Evolutionary conservation across 257 asterid genomes (phyloP), one percentile per base, ranked within the genome.

Genomic region (Anisodus tanguticus): DNA sequence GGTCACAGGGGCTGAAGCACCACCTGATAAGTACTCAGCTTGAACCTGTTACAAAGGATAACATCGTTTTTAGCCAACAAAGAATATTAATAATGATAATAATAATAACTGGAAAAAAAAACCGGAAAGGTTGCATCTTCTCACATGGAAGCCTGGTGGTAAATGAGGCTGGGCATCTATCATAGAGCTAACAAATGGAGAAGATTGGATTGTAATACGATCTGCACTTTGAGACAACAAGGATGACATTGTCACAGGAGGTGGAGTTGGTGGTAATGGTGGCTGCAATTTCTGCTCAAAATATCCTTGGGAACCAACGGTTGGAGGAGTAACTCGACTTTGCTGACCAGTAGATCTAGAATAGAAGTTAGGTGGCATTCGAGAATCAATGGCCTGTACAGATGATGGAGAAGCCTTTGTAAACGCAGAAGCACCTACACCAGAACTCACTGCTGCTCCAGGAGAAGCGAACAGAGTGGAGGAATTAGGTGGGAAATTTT

Each of bases 201-300:
- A 87, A 84, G 94, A 83, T 59, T 89, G 94, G 82, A 82, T 87
- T 68, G 79, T 86, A 80, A 53, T 86, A 72, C 85, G 86, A 85
- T 91, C 93, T 51, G 88, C 83, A 88, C 88, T 90, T 57, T 92
- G 97, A 80, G 94, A 87, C 54, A 80, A 9, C 15, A 89, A 62
- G 67, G 93, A 84, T 22, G 95, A 87, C 83, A 89, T 80, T 35
- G 92, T 79, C 39, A 90, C 89, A 9, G 95, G 97, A 39, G 93
- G 98, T 51, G 91, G 95, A 84, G 88, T 85, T 19, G 95, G 94
- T 80, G 94, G 93, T 89, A 95, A 89, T 78, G 91, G 84, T 80
- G 90, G 84, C 58, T 89, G 88, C 86, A 86, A 88, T 86, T 91
- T 94, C 81, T 86, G 93, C 86, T 94, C 97, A 74, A 90, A 93